Percentiles rank a stretch among this genome's conserved stretches.
phyloP scores from a whole-genome alignment of 495 filamentous ascomycete species.

The Neurospora pannonica region DNA sequence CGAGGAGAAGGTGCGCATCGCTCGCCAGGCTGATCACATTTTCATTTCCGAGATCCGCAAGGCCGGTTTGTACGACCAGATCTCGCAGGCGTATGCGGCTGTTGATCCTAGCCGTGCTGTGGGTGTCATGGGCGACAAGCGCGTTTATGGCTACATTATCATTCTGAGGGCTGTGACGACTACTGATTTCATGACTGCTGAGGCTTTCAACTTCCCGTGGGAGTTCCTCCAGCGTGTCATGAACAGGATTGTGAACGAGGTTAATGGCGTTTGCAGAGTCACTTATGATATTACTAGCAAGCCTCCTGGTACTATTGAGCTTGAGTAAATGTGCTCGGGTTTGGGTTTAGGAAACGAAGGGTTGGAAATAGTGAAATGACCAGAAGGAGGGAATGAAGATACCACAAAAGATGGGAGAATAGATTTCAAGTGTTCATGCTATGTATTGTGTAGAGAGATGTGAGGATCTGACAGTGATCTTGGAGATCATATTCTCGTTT shows the following conservation, averaged over 20 bases:
- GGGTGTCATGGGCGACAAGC: slow-evolving; percentile 50
- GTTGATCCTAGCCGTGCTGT: slow-evolving; percentile 60
- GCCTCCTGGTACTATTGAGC: slow-evolving; percentile 70
- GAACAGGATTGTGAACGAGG: slow-evolving; percentile 75
- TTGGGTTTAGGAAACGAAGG: background rate
- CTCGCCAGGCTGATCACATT: slow-evolving; percentile 73
- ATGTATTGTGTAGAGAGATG: background rate
- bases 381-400: background rate
- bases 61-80: slow-evolving; percentile 71
- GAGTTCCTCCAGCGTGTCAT: slow-evolving; percentile 61
- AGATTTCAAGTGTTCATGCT: background rate
- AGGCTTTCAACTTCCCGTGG: slow-evolving; percentile 54
- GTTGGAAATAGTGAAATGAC: background rate
- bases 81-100: slow-evolving; percentile 60
- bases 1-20: slow-evolving; percentile 66
- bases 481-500: background rate
- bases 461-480: background rate
- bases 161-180: slow-evolving; percentile 64
- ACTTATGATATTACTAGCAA: slow-evolving; percentile 61
- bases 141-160: slow-evolving; percentile 43
- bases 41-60: slow-evolving; percentile 81
- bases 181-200: slow-evolving; percentile 70
- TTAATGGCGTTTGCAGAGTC: slow-evolving; percentile 49
- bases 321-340: slow-evolving; percentile 45
- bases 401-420: background rate